Evolutionary conservation across 352 stramenopile species (phyloP).

Genomic region (Globisporangium recalcitrans): DNA sequence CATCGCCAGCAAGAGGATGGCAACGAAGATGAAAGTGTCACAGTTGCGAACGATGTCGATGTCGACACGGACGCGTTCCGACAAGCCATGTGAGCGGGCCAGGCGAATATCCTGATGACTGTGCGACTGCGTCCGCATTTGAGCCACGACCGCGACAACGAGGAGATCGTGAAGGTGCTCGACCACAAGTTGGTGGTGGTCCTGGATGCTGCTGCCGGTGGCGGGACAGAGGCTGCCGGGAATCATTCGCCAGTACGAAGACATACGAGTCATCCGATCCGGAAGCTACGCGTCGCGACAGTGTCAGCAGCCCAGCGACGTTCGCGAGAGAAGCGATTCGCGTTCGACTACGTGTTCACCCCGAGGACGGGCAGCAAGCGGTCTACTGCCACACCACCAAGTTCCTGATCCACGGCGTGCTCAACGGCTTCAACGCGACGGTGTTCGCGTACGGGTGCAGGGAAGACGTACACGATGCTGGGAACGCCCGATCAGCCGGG

Average conservation of each 20-base stretch:
- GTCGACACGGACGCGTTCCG: slow-evolving; percentile 61
- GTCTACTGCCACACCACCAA: slow-evolving; percentile 88
- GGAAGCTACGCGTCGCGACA: slow-evolving; percentile 33
- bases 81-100: slow-evolving; percentile 81
- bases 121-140: slow-evolving; percentile 83
- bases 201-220: slow-evolving; percentile 37
- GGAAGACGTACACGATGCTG: slow-evolving; percentile 92
- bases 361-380: slow-evolving; percentile 55
- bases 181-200: slow-evolving; percentile 84
- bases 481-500: slow-evolving; percentile 74
- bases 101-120: slow-evolving; percentile 86
- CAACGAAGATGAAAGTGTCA: not conserved
- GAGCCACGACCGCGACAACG: slow-evolving; percentile 61
- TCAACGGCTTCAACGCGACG: slow-evolving; percentile 89
- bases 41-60: slow-evolving; percentile 8
- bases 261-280: slow-evolving; percentile 23
- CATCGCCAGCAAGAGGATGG: not conserved
- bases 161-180: slow-evolving; percentile 80
- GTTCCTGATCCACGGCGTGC: slow-evolving; percentile 82
- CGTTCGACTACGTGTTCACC: slow-evolving; percentile 88
- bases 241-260: slow-evolving; percentile 14
- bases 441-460: slow-evolving; percentile 90
- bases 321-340: slow-evolving; percentile 77
- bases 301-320: slow-evolving; percentile 21
- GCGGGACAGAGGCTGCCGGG: not conserved